A percentile compares a stretch with the other conserved stretches of the same genome.
phyloP scores from a whole-genome alignment of 306 rosid genomes.

The Prunus persica region Prunus_persica_NCBIv2 NC_034011.1:23735001-23735500 shows the following conservation, averaged over 20 bases:
- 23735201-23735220: conserved; percentile 12
- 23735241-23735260: conserved; percentile 27
- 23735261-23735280: conserved; percentile 15
- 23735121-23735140: conserved; percentile 27
- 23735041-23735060: conserved; percentile 19
- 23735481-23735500: conserved; percentile 24
- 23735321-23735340: conserved; percentile 23
- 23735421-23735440: conserved; percentile 36
- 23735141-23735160: conserved; percentile 18
- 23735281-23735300: conserved; percentile 19
- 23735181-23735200: conserved; percentile 23
- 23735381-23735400: conserved; percentile 20
- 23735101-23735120: conserved; percentile 27
- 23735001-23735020: conserved; percentile 14
- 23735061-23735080: conserved; percentile 18
- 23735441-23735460: conserved; percentile 30
- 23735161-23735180: conserved; percentile 20
- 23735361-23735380: conserved; percentile 17
- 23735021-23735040: conserved; percentile 3
- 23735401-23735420: conserved; percentile 26
- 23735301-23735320: conserved; percentile 30
- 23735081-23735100: conserved; percentile 10
- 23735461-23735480: conserved; percentile 26
- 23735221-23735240: conserved; percentile 28
- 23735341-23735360: not conserved